Conservation (phyloP, 2,329 filamentous ascomycete genomes). For the Botrytis hyacinthi region DNA sequence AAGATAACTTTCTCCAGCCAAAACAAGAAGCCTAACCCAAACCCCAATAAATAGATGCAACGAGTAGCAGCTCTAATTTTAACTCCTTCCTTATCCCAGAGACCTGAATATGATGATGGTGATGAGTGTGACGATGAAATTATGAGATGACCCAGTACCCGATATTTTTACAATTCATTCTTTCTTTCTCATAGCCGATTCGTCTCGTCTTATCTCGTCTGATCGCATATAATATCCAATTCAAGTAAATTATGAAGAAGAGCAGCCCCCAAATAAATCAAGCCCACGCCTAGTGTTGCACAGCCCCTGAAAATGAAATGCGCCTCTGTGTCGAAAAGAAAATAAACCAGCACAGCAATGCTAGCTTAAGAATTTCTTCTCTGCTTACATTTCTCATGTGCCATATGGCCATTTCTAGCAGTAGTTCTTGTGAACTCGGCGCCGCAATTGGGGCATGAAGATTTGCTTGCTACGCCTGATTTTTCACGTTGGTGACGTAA, state of each 20-base stretch:
- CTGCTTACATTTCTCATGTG: slow-evolving; percentile 91
- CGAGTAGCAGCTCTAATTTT: slow-evolving; percentile 14
- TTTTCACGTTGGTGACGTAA: slow-evolving; percentile 92
- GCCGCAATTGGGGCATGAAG: slow-evolving; percentile 84
- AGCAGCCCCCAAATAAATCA: slow-evolving; percentile 9
- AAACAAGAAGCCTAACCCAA: background rate
- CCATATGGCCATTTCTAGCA: slow-evolving; percentile 81
- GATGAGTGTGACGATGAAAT: slow-evolving; percentile 1
- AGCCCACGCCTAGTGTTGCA: background rate
- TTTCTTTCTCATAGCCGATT: background rate
- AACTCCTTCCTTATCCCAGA: slow-evolving; percentile 6
- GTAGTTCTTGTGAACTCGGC: slow-evolving; percentile 89
- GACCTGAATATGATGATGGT: slow-evolving; percentile 1
- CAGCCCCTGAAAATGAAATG: slow-evolving; percentile 16
- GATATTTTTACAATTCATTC: slow-evolving; percentile 21
- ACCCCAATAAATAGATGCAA: background rate
- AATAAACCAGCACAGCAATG: background rate
- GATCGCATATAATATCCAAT: background rate
- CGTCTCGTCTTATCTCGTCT: slow-evolving; percentile 2
- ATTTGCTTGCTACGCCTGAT: slow-evolving; percentile 85
- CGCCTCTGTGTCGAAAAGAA: background rate
- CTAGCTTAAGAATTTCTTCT: slow-evolving; percentile 47
- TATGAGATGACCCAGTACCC: slow-evolving; percentile 8
- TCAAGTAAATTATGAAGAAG: background rate
- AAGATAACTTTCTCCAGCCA: background rate